Evolutionary conservation across 257 asterid genomes (phyloP).

Genomic region (Apocynum venetum): DNA sequence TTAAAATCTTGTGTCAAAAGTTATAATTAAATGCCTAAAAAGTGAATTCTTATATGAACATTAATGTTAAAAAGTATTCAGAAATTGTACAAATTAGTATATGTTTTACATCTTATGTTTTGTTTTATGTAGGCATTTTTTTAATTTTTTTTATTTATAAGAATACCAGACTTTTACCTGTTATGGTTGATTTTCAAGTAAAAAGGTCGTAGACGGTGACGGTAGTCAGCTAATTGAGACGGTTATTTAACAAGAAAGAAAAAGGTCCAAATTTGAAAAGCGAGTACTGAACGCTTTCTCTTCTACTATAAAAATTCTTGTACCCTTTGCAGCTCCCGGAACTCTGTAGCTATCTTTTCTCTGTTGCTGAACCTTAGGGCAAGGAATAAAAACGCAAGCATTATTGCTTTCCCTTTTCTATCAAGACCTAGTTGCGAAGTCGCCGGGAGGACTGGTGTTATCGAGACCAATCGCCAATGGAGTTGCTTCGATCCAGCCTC

Average conservation of each 20-base stretch:
- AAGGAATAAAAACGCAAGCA: conserved; percentile 4
- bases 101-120: no score
- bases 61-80: no score
- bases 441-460: background rate
- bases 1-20: no score
- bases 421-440: background rate
- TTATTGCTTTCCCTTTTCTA: background rate
- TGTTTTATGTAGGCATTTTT: no score
- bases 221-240: background rate
- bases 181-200: no score
- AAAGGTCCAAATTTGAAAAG: background rate
- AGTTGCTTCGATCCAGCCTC: conserved; percentile 82
- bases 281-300: background rate
- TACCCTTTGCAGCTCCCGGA: background rate
- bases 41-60: no score
- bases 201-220: no score
- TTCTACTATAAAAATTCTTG: background rate
- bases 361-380: conserved; percentile 13
- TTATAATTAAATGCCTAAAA: no score
- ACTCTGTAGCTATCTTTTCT: background rate
- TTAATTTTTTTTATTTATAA: no score
- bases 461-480: conserved; percentile 40
- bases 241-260: background rate
- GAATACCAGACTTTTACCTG: no score
- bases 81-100: no score